Percentiles rank a stretch among this genome's conserved stretches.
Conservation (phyloP, 2,329 filamentous ascomycete species). For the Microcyclosporella mali region DNA sequence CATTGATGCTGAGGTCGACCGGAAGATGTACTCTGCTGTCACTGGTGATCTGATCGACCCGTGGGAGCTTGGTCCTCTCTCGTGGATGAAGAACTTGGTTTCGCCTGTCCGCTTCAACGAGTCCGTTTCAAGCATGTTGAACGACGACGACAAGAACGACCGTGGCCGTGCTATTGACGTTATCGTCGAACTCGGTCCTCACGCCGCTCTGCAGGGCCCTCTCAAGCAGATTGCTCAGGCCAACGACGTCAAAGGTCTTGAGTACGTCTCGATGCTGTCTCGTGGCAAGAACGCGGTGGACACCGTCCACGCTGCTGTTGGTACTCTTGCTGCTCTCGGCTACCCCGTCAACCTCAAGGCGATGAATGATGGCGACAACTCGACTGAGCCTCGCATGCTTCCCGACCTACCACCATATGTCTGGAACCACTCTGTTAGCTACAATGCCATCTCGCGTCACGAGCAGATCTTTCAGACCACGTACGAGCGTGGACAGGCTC, state of each 20-base stretch:
- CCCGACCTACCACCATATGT: conserved; percentile 9
- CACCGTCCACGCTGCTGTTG: neutral
- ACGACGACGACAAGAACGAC: neutral
- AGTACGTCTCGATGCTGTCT: neutral
- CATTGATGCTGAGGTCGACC: neutral
- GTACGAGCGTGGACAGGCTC: neutral
- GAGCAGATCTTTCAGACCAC: neutral
- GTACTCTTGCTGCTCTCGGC: neutral
- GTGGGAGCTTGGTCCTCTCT: conserved; percentile 14
- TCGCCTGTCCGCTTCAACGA: conserved; percentile 37
- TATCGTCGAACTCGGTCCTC: conserved; percentile 7
- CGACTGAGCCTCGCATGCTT: neutral
- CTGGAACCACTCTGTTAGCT: conserved; percentile 9
- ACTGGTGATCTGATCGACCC: neutral
- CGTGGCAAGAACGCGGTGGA: neutral
- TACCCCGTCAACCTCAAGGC: neutral
- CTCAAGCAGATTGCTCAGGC: neutral
- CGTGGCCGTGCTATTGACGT: neutral
- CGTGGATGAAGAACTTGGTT: conserved; percentile 44
- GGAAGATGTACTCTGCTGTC: conserved; percentile 8
- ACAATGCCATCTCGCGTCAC: neutral
- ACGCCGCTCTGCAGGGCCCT: conserved; percentile 5
- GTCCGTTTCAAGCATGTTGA: neutral
- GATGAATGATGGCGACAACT: neutral
- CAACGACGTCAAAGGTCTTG: neutral